These are phyloP conservation scores for Euphorbia corollata DNA, from an alignment of 441 rosid species.

Conservation along the genomic window DNA sequence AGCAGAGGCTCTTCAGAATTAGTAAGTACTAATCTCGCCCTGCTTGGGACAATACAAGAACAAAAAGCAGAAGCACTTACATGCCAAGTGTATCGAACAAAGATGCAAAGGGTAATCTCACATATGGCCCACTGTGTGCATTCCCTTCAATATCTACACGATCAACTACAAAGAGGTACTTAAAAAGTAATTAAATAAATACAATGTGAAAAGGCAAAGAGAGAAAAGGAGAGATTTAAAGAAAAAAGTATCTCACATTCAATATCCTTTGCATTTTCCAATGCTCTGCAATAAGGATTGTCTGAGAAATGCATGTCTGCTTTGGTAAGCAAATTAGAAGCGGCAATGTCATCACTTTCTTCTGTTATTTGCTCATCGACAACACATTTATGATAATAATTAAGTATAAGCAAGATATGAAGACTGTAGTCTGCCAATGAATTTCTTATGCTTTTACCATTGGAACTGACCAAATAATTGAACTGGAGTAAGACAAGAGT, in stretches of 20 bases:
- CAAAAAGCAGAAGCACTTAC: conserved; percentile 39
- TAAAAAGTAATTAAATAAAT: conserved; percentile 12
- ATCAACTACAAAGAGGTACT: conserved; percentile 57
- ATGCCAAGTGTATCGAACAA: conserved; percentile 89
- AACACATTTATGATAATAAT: conserved; percentile 67
- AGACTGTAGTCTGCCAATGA: conserved; percentile 76
- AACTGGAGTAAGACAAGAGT: conserved; percentile 72
- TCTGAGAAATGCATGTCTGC: conserved; percentile 45
- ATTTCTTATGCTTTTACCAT: conserved; percentile 51
- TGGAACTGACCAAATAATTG: conserved; percentile 71
- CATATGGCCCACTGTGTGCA: conserved; percentile 45
- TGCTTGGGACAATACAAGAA: neutral
- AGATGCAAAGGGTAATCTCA: conserved; percentile 84
- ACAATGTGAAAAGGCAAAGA: conserved; percentile 6
- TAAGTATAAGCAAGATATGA: conserved; percentile 77
- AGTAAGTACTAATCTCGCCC: neutral
- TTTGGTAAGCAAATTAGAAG: conserved; percentile 58
- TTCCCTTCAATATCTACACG: conserved; percentile 78
- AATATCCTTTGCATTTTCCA: conserved; percentile 78
- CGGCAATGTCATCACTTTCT: conserved; percentile 54
- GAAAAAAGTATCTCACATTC: conserved; percentile 54
- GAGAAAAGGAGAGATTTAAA: conserved; percentile 4
- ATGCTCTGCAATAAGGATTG: conserved; percentile 81
- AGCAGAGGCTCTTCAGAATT: neutral
- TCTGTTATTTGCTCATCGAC: conserved; percentile 49